Percentiles rank a stretch among this genome's conserved stretches.
Evolutionary conservation across 768 basidiomycete species (phyloP).

Genomic region (Tubosaeta sp.): DNA sequence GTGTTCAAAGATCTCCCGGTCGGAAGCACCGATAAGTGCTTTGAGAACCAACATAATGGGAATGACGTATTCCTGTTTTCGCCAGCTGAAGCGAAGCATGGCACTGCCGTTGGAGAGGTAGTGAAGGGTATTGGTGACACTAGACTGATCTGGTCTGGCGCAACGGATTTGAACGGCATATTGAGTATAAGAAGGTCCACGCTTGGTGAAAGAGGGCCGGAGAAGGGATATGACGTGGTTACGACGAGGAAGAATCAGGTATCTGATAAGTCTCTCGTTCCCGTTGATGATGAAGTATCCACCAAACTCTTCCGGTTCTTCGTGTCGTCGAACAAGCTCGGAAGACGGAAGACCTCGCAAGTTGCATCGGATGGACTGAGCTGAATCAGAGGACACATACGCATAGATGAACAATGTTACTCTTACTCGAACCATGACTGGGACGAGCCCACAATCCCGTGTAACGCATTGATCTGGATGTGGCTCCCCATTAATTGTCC

Average conservation of each 20-base stretch:
- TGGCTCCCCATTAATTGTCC: constrained; percentile 67
- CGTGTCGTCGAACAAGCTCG: constrained; percentile 83
- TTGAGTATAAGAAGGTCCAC: constrained; percentile 92
- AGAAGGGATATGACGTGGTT: constrained; percentile 93
- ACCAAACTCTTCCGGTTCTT: constrained; percentile 98
- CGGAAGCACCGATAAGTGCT: constrained; percentile 84
- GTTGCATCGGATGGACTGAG: constrained; percentile 88
- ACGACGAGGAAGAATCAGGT: constrained; percentile 91
- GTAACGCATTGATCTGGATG: constrained; percentile 62
- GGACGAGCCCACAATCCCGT: constrained; percentile 86
- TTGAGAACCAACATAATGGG: constrained; percentile 97
- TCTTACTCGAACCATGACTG: constrained; percentile 95
- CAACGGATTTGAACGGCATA: constrained; percentile 95
- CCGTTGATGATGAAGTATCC: constrained; percentile 99
- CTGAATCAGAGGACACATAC: background rate
- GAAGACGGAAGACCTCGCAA: constrained; percentile 80
- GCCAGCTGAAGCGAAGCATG: constrained; percentile 95
- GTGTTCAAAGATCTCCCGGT: constrained; percentile 95
- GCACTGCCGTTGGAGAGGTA: constrained; percentile 95
- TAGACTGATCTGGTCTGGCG: constrained; percentile 89
- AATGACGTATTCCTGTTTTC: constrained; percentile 97
- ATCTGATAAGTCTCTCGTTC: constrained; percentile 97
- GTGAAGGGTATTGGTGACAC: constrained; percentile 93
- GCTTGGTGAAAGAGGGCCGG: constrained; percentile 86
- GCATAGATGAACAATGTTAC: background rate